Evolutionary conservation across 305 asterid species (phyloP), one percentile per base, ranked within the genome.

Genomic region (Ruellia speciosa): DNA sequence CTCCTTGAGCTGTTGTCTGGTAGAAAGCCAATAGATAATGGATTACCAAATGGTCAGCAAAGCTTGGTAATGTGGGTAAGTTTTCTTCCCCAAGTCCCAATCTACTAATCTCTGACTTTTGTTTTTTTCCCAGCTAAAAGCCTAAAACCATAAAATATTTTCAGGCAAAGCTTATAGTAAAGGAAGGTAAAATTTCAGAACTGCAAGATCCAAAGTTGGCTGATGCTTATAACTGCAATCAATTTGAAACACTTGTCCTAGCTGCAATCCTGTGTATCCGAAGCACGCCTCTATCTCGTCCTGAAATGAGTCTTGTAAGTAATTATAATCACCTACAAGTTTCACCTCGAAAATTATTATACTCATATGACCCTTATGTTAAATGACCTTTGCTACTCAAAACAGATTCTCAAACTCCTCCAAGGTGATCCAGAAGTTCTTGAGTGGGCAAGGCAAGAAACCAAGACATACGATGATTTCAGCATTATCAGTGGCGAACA

Each of bases 61-160:
- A 86, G 90, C 81, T 76, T 90, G 76, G 90, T 90, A 17, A 75
- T 83, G 79, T 90, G 97, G 97, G 97, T 89, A 69, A 69, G 92
- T 68, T 59, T 19, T 16, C 9, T 54, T 47, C 24, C 68, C 46
- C 5, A 34, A 64, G 6, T 52, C 52, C 47, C 49, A 12, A 16
- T 52, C 48, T 31, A 19, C 52, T 56, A 12, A 62, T 28, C 40
- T 8, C 9, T 18, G 3, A 1, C 43, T 14, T 11, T 31, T 13
- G 4, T 15, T 18, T 14, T 24, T 39, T 9, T 20, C 14, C 37
- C 62, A 15, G 13, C 37, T 52, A 56, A 11, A 70, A 64, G 16
- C 12, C 20, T 18, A 2, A 9, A 40, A 17, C 37, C 3, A 12
- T 12, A 43, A 39, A 39, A 56, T n/a, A n/a, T n/a, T 72, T 63